Base-by-base conservation (phyloP, 75 land plant species). In the Pinus taeda region DNA sequence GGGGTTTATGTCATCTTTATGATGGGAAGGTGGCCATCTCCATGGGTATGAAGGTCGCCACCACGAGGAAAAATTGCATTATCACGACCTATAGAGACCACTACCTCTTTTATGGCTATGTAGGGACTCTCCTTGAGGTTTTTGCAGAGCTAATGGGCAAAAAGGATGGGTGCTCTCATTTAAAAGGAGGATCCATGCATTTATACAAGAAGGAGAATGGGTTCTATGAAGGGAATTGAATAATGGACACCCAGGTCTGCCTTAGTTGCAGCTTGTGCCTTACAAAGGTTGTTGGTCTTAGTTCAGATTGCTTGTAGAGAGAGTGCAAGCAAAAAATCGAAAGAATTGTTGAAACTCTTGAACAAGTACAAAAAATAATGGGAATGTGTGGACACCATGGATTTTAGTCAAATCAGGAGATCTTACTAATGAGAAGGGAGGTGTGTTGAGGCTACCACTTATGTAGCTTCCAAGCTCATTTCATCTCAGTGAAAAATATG, bases 161-260 rank as follows among this genome's bases (percentile, higher is more conserved):
- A 26, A 76, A 75, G 67, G 88, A 71, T 6, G 98, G 98, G 26
- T 95, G 98, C 78, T 93, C 98, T 45, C 83, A 81, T 22, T 95
- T 95, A 13, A 93, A 95, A 67, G 98, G 96, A 0, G 95, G 98
- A 5, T 93, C 95, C 12, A 95, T 95, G 98, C 98, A 95, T 71
- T 91, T 95, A 72, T 95, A 95, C 75, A 92, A 87, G 83, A 30
- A 30, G 33, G 33, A 30, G 1, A 30, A 30, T 30, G 33, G 33
- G 1, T 30, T 30, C 33, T 30, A 82, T 56, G 98, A 95, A 7
- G 98, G 98, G 39, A 93, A 95, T 67, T 95, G 98, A 15, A 95
- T 95, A 57, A 93, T 95, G 4, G 98, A 95, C 2, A 95, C 98
- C 3, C 98, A 95, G 89, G 84, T 90, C 6, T 90, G 95, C 3